These are phyloP conservation scores for Apiotrichum mycotoxinovorans DNA, from an alignment of 1,284 basidiomycete genomes.

Conservation along the genomic window DNA sequence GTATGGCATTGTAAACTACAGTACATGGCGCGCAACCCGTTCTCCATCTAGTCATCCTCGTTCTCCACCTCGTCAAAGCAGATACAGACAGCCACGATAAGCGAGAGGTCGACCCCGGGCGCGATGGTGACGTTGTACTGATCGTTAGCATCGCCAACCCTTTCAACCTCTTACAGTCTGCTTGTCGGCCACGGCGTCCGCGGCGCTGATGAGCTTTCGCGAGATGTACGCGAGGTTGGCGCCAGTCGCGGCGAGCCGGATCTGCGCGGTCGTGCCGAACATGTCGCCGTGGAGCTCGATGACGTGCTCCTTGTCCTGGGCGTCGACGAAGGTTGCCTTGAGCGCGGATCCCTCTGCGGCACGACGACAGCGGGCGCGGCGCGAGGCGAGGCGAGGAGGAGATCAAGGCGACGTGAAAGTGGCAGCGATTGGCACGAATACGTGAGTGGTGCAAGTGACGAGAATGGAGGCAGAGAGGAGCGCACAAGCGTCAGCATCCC, in stretches of 20 bases:
- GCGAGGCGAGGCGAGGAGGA: not conserved
- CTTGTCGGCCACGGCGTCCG: conserved; percentile 8
- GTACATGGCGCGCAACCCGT: no score
- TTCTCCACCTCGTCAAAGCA: conserved; percentile 49
- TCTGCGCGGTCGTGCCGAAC: conserved; percentile 11
- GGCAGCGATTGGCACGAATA: not conserved
- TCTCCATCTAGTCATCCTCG: conserved; percentile 11
- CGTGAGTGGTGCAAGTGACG: no score
- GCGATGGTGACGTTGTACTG: conserved; percentile 49
- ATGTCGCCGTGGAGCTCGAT: conserved; percentile 10
- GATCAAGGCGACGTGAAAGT: not conserved
- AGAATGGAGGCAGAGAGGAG: no score
- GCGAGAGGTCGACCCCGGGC: conserved; percentile 50
- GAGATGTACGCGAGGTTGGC: conserved; percentile 8
- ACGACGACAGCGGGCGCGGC: not conserved
- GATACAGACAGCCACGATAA: conserved; percentile 51
- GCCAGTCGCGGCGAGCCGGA: conserved; percentile 4
- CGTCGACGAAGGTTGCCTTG: conserved; percentile 5
- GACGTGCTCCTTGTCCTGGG: conserved; percentile 2
- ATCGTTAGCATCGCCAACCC: not conserved
- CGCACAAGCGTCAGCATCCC: no score
- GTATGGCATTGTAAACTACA: no score
- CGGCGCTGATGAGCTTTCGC: conserved; percentile 6
- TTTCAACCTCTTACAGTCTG: conserved; percentile 9
- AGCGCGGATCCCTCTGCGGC: conserved; percentile 7